Base-by-base conservation (phyloP, 2,329 filamentous ascomycete genomes). In the Sporothrix curviconia region DNA sequence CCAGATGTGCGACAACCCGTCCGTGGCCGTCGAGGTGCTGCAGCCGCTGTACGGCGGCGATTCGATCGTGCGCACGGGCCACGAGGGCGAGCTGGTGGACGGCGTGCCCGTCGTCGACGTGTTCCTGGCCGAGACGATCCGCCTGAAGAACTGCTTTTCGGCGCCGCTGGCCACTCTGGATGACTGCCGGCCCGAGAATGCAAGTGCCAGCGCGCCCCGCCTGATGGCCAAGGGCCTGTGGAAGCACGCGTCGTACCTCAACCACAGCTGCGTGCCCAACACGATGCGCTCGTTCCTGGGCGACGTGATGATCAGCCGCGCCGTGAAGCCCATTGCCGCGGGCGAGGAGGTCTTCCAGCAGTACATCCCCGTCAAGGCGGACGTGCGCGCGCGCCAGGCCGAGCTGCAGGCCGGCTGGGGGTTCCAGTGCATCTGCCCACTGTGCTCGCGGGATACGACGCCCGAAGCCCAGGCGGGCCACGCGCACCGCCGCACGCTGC, bases 81-180 rank as follows among this genome's bases (percentile, higher is more conserved):
- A 59, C 0, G 71, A 75, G 52, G 68, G 67, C 1, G 62, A 64
- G 1, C 47, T 70, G 1, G 66, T 72, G 1, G 70, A 72, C 47
- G 72, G 69, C 17, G 64, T 64, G 12, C 67, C 67, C 1, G 65
- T 74, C 5, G 62, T 74, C 6, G 73, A 76, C 56, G 66, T 71
- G 1, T 75, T 73, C 58, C 62, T 73, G 5, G 65, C 71, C 55
- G 72, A 75, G 63, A 67, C 68, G 7, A 70, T 76, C 52, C 70
- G 71, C n/a, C 66, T 68, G 46, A 73, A 71, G 62, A 74, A 74
- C 56, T 74, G 72, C 63, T 71, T 72, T 66, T 69, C 66, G 56
- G 62, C 65, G 19, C 69, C 70, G 2, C 63, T 66, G n/a, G 65
- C 69, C 2, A 70, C 69, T 5, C 47, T 66, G 6, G 64, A 66